A percentile compares a stretch with the other conserved stretches of the same genome.
Conservation (phyloP, 2,329 filamentous ascomycete genomes). For the Trichophyton verrucosum region DNA sequence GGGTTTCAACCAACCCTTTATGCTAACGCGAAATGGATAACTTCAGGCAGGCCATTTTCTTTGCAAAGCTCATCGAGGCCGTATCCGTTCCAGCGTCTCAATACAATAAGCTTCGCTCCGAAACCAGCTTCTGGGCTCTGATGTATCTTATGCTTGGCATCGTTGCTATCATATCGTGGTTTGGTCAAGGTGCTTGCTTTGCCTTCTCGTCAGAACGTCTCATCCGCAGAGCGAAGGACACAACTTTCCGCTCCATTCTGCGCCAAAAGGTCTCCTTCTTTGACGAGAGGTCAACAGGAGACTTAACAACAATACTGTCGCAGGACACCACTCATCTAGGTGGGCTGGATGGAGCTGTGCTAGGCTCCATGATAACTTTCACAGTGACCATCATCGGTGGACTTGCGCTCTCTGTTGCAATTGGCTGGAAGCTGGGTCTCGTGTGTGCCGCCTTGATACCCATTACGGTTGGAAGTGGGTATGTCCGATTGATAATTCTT, state of each 20-base stretch:
- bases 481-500: conserved; percentile 74
- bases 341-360: background rate
- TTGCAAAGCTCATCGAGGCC: conserved; percentile 72
- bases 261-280: conserved; percentile 90
- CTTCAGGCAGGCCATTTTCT: conserved; percentile 47
- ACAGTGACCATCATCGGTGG: background rate
- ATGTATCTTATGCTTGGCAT: conserved; percentile 82
- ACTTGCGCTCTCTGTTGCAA: background rate
- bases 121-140: conserved; percentile 71
- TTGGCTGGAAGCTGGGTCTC: conserved; percentile 8
- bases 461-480: conserved; percentile 63
- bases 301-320: conserved; percentile 75
- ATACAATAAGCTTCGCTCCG: conserved; percentile 47
- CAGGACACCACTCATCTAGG: conserved; percentile 51
- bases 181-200: conserved; percentile 59
- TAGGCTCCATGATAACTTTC: background rate
- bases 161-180: conserved; percentile 57
- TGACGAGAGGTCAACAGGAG: conserved; percentile 81
- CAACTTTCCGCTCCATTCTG: conserved; percentile 72
- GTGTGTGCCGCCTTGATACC: conserved; percentile 50
- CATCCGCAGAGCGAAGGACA: conserved; percentile 68
- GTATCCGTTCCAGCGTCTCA: conserved; percentile 47
- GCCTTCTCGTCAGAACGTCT: conserved; percentile 74
- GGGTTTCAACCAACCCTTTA: background rate
- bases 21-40: background rate